Conservation (phyloP, 805 yeast genomes). For the Zygotorulaspora florentina region DNA sequence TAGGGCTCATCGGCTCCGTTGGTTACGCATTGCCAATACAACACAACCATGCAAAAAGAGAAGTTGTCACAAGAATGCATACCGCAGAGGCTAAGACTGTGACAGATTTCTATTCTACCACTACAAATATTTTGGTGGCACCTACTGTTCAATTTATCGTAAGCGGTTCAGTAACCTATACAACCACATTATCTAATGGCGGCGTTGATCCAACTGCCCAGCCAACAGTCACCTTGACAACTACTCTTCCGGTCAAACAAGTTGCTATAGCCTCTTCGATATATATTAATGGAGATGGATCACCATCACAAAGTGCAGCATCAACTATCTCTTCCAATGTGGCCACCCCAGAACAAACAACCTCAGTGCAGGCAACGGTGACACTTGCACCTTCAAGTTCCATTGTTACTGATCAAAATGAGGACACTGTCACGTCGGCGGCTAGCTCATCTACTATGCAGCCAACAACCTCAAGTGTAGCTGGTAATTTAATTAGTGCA, state of each 20-base stretch:
- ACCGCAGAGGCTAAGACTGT: constrained; percentile 50
- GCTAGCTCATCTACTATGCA: constrained; percentile 12
- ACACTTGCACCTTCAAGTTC: constrained; percentile 9
- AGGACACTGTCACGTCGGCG: constrained; percentile 15
- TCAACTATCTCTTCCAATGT: not conserved
- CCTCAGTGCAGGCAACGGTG: constrained; percentile 10
- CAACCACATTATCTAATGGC: constrained; percentile 36
- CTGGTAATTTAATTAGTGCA: not conserved
- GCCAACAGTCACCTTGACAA: constrained; percentile 36
- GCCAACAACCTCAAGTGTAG: not conserved
- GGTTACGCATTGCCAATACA: constrained; percentile 26
- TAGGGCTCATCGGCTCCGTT: constrained; percentile 10
- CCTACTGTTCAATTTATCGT: constrained; percentile 41
- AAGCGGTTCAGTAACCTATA: constrained; percentile 37
- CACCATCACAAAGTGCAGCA: constrained; percentile 9
- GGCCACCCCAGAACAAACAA: constrained; percentile 8
- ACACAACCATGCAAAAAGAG: constrained; percentile 31
- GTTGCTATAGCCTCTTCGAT: not conserved
- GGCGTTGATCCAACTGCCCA: constrained; percentile 35
- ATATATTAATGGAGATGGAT: not conserved
- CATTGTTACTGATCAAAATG: constrained; percentile 5
- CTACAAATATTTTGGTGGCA: constrained; percentile 38
- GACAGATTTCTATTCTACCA: constrained; percentile 40
- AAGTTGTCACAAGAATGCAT: constrained; percentile 48
- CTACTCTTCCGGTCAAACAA: constrained; percentile 13